These are phyloP conservation scores for Acacia melanoxylon DNA, from an alignment of 306 rosid genomes.

Conservation along the genomic window DNA sequence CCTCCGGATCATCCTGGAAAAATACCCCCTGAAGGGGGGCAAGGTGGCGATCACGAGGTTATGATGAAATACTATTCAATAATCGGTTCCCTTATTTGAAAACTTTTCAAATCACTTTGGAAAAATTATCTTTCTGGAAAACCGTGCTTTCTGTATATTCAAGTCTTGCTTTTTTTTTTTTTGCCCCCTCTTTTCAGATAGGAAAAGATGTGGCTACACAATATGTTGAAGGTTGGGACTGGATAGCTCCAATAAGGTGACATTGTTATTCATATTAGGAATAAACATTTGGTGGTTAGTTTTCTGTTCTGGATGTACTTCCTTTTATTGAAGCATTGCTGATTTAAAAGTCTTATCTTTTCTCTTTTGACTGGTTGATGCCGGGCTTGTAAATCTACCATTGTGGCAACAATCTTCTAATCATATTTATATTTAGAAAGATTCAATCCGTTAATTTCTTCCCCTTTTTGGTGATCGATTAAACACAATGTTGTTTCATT, in stretches of 20 bases:
- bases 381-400: background rate
- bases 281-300: slow-evolving; percentile 20
- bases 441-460: background rate
- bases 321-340: background rate
- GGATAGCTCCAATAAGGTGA: slow-evolving; percentile 99
- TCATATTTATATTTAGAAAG: background rate
- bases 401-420: slow-evolving; percentile 16
- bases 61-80: background rate
- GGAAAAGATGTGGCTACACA: slow-evolving; percentile 96
- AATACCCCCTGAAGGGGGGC: slow-evolving; percentile 80
- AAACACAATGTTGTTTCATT: background rate
- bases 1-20: slow-evolving; percentile 98
- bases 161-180: slow-evolving; percentile 1
- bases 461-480: background rate
- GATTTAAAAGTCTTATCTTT: background rate
- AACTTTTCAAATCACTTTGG: slow-evolving; percentile 7
- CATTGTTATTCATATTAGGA: slow-evolving; percentile 24
- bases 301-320: slow-evolving; percentile 5
- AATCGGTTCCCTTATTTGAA: slow-evolving; percentile 20
- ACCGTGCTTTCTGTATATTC: slow-evolving; percentile 13
- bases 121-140: slow-evolving; percentile 1
- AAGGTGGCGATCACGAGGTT: slow-evolving; percentile 99
- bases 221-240: slow-evolving; percentile 97
- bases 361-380: slow-evolving; percentile 14
- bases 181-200: slow-evolving; percentile 49